A percentile compares a stretch with the other conserved stretches of the same genome.
Conservation (phyloP, 495 filamentous ascomycete species). For the Aspergillus incahuasiensis region DNA sequence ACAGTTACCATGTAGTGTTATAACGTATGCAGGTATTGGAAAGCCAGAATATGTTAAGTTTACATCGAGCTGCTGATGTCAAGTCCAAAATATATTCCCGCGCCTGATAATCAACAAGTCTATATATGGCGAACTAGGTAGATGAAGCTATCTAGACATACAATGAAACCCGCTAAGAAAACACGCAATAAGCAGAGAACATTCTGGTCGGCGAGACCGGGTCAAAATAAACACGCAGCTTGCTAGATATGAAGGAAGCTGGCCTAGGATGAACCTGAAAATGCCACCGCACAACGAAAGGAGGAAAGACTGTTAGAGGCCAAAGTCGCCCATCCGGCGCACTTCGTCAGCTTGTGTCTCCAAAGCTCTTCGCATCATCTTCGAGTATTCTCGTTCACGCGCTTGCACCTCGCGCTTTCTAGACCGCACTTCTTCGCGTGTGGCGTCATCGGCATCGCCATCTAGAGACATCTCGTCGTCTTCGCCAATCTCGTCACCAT, state of each 20-base stretch:
- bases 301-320: slow-evolving; percentile 20
- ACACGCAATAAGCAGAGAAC: not conserved
- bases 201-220: not conserved
- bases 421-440: slow-evolving; percentile 36
- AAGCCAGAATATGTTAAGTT: not conserved
- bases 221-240: not conserved
- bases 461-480: slow-evolving; percentile 40
- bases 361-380: slow-evolving; percentile 68
- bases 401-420: slow-evolving; percentile 36
- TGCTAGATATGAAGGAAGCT: not conserved
- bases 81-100: not conserved
- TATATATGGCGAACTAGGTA: not conserved
- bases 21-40: no score
- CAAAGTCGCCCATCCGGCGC: slow-evolving; percentile 67
- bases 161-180: not conserved
- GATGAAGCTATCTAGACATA: slow-evolving; percentile 1
- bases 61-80: no score
- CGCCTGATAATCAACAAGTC: not conserved
- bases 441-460: slow-evolving; percentile 32
- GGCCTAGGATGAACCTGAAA: not conserved
- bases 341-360: slow-evolving; percentile 80
- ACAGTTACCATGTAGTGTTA: not conserved
- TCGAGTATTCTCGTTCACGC: slow-evolving; percentile 55
- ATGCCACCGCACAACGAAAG: not conserved
- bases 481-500: slow-evolving; percentile 36